Conservation (phyloP, 352 stramenopile genomes). For the Phytopythium mirpurense region DNA sequence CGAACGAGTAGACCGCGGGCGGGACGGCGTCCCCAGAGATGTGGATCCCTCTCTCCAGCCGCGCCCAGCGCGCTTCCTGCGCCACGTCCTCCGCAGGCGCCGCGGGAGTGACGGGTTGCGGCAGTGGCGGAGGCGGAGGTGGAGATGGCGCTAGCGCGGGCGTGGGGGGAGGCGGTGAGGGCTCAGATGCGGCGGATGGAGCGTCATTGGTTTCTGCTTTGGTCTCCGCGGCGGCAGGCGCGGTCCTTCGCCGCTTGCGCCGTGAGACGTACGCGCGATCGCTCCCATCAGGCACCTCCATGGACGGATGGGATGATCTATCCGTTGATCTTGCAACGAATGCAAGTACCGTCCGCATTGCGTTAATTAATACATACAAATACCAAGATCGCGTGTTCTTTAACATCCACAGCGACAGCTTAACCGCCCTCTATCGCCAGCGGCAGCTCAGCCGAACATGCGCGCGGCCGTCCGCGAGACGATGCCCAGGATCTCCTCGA, state of each 20-base stretch:
- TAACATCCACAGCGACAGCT: background rate
- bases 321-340: too few species aligned
- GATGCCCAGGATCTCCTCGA: constrained; percentile 87
- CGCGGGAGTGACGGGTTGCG: background rate
- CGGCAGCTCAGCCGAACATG: constrained; percentile 64
- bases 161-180: constrained; percentile 1
- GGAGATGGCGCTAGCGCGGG: background rate
- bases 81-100: constrained; percentile 1
- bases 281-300: background rate
- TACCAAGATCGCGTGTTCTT: background rate
- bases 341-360: background rate
- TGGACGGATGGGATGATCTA: too few species aligned
- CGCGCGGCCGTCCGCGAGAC: constrained; percentile 82
- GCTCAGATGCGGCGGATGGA: background rate
- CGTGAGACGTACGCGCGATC: constrained; percentile 29
- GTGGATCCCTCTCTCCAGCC: constrained; percentile 46
- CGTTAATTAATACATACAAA: constrained; percentile 4
- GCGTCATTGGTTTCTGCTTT: background rate
- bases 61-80: constrained; percentile 43
- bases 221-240: background rate
- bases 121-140: background rate
- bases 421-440: background rate
- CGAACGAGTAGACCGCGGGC: constrained; percentile 29
- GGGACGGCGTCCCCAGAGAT: constrained; percentile 24
- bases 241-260: constrained; percentile 31